Base-by-base conservation (phyloP, 306 rosid genomes). In the Medicago arabica region DNA sequence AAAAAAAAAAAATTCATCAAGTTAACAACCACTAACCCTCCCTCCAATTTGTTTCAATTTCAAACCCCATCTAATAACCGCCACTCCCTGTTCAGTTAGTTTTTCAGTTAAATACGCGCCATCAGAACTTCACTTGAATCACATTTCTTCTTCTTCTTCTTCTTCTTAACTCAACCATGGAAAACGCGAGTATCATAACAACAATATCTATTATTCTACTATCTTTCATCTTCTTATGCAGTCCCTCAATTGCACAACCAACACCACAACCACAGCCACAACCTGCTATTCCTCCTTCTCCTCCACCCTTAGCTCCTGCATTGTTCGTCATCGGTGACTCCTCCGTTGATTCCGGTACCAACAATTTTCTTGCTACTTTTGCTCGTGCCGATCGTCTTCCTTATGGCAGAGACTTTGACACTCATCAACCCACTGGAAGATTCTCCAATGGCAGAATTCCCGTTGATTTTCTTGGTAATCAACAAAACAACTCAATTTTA, bases 281-380 rank as follows among this genome's bases (percentile, higher is more conserved):
- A 44, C 58, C 23, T 4, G 23, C 18, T 51, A 51, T 8, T 51
- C 13, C 31, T 18, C 31, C 53, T 6, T 5, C 11, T 63, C 53
- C 6, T 18, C 51, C 80, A 72, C 74, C 93, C 14, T 74, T 90
- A 13, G 95, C 74, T 28, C 91, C 95, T 0, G 93, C 97, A 9
- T 70, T 94, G 19, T 94, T 94, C 78, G 82, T 92, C 83, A 85
- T 94, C 44, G 96, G 96, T 53, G 96, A 94, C 87, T 94, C 98
- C 61, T 87, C 96, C 28, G 93, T 94, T 16, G 97, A 94, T 69
- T 85, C 81, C 12, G 97, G 97, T 17, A 92, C 93, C 82, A 94
- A 92, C 87, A 88, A 94, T 50, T 94, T 77, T 67, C 93, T 94
- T 0, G 88, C 76, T 12, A 94, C 98, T 2, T 81, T 94, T 7